Base-by-base conservation (phyloP, 768 basidiomycete species). In the Serendipita vermifera region DNA sequence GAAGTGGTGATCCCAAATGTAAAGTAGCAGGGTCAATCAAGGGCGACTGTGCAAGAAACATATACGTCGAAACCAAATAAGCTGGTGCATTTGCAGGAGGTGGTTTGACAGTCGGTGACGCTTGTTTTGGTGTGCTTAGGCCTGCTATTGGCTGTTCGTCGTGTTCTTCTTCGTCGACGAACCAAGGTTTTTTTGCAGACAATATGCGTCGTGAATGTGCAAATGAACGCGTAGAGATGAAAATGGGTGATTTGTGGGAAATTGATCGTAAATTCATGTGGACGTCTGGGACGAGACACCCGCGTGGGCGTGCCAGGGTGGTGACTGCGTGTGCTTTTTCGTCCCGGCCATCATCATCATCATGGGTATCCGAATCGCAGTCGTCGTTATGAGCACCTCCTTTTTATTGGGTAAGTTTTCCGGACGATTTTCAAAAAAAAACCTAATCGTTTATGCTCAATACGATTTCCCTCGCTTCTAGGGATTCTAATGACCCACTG, bases 401-500 rank as follows among this genome's bases (percentile, higher is more conserved):
- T 88, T 89, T 62, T 73, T 91, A 20, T 77, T 91, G 22, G 87
- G 87, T 85, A 56, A 38, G 73, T 68, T 33, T n/a, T n/a, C n/a
- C n/a, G n/a, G n/a, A n/a, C n/a, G n/a, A 48, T 43, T 17, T 5
- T 59, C 38, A 57, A 59, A 24, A 36, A 22, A 24, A 38, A 35
- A 22, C 33, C 32, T 53, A 57, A 40, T 51, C 5, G 20, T 56
- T 60, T 55, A 26, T 55, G 41, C 20, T 26, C 38, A 41, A 41
- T 29, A 38, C 14, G 11, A 36, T 24, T 5, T 48, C 11, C 17
- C 24, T 43, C 57, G 48, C 26, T 14, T 15, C 13, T 66, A 89
- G 87, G 88, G 53, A 72, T 83, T 41, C 74, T 91, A 3, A 88
- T 88, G 66, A 89, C 87, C 33, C 84, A 91, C 65, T 91, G 88